A percentile compares a stretch with the other conserved stretches of the same genome.
These are phyloP conservation scores for Pochonia chlamydosporia DNA, from an alignment of 2,329 filamentous ascomycete genomes.

Conservation along the genomic window DNA sequence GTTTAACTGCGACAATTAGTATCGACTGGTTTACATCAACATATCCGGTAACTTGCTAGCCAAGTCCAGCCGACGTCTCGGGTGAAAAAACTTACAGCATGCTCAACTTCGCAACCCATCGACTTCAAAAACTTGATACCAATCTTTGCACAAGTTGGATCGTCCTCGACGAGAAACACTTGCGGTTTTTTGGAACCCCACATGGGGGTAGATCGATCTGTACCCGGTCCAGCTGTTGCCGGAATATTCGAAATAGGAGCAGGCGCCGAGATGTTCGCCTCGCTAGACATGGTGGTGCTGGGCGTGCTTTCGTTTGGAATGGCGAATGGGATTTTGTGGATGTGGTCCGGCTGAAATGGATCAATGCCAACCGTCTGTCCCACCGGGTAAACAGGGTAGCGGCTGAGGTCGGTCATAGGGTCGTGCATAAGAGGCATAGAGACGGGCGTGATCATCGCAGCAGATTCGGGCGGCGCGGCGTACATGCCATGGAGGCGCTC, in stretches of 20 bases:
- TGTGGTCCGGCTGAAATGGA: slow-evolving; percentile 89
- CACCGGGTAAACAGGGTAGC: slow-evolving; percentile 80
- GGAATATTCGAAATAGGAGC: slow-evolving; percentile 13
- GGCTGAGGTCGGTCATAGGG: slow-evolving; percentile 46
- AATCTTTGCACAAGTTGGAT: slow-evolving; percentile 61
- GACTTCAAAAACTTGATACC: slow-evolving; percentile 61
- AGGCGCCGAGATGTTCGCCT: slow-evolving; percentile 17
- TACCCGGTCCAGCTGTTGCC: slow-evolving; percentile 16
- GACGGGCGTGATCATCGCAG: slow-evolving; percentile 33
- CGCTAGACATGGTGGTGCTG: slow-evolving; percentile 29
- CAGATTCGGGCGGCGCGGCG: slow-evolving; percentile 48
- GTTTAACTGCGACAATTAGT: slow-evolving; percentile 41
- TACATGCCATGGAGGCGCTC: slow-evolving; percentile 51
- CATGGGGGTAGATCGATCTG: slow-evolving; percentile 34
- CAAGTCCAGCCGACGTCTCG: too few species aligned
- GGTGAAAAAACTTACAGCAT: slow-evolving; percentile 46
- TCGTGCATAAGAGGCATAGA: slow-evolving; percentile 46
- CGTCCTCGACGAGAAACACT: slow-evolving; percentile 86
- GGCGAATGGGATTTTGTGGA: slow-evolving; percentile 89
- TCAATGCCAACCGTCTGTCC: slow-evolving; percentile 89
- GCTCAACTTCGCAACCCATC: slow-evolving; percentile 62
- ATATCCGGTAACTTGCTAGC: background rate
- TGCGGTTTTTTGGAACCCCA: slow-evolving; percentile 64
- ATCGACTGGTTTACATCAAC: slow-evolving; percentile 9
- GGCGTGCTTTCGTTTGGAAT: slow-evolving; percentile 50